phyloP scores from a whole-genome alignment of 768 basidiomycete genomes.

The Lactarius quietus region DNA sequence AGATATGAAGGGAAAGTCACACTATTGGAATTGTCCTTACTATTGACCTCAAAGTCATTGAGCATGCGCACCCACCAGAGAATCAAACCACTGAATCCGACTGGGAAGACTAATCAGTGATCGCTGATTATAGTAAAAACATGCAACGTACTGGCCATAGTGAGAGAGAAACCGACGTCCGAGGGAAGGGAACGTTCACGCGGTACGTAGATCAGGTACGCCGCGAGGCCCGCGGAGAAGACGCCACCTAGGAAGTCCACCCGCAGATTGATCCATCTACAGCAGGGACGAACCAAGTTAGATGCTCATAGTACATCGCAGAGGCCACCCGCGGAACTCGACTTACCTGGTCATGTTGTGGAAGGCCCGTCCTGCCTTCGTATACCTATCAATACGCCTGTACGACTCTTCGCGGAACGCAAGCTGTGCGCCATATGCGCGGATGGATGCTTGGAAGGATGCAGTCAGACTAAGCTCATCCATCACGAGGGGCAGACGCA shows the following conservation, averaged over 20 bases:
- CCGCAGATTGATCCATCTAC: conserved; percentile 46
- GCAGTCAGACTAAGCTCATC: neutral
- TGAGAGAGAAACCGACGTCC: conserved; percentile 39
- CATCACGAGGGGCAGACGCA: conserved; percentile 23
- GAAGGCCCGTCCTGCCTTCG: conserved; percentile 39
- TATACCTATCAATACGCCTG: conserved; percentile 46
- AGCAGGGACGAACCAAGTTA: neutral
- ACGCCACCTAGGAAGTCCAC: conserved; percentile 55
- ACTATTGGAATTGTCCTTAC: conserved; percentile 29
- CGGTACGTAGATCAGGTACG: conserved; percentile 47
- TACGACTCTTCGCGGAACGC: conserved; percentile 42
- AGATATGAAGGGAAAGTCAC: neutral
- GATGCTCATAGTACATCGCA: no score
- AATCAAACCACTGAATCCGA: conserved; percentile 54
- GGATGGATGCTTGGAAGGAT: conserved; percentile 39
- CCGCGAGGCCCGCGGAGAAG: conserved; percentile 49
- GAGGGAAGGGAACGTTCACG: conserved; percentile 36
- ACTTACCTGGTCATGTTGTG: conserved; percentile 46
- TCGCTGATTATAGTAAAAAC: neutral
- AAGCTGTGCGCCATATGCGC: conserved; percentile 53
- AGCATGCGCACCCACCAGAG: conserved; percentile 45
- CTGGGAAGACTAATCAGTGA: conserved; percentile 27
- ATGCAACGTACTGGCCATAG: conserved; percentile 38
- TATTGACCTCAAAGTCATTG: conserved; percentile 45
- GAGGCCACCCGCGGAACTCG: neutral